Conservation (phyloP, 2,329 filamentous ascomycete genomes). For the Fusarium caatingaense region DNA sequence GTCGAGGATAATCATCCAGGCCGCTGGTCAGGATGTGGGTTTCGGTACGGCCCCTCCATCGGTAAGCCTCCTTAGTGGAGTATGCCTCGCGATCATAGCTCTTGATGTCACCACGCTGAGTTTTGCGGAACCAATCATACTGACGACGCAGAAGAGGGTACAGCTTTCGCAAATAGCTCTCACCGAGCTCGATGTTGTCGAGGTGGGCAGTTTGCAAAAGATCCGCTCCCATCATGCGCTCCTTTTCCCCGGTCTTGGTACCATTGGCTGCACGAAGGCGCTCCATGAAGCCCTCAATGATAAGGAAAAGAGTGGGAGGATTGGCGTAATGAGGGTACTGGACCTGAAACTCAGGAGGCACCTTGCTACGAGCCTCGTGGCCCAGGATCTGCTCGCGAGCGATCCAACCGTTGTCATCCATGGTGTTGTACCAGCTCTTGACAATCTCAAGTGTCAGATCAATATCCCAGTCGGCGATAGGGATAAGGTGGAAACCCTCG, state of each 20-base stretch:
- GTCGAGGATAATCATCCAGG: constrained; percentile 93
- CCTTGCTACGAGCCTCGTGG: constrained; percentile 90
- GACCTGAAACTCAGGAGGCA: constrained; percentile 90
- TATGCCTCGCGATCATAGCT: constrained; percentile 90
- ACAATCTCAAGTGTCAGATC: constrained; percentile 89
- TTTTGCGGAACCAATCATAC: constrained; percentile 94
- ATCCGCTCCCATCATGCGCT: constrained; percentile 57
- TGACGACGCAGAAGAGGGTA: constrained; percentile 91
- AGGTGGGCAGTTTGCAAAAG: constrained; percentile 72
- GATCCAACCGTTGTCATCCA: constrained; percentile 98
- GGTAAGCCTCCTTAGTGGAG: constrained; percentile 90
- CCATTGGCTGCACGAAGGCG: constrained; percentile 73
- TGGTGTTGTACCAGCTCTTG: constrained; percentile 94
- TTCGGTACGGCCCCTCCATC: constrained; percentile 91
- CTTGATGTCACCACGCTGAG: constrained; percentile 89
- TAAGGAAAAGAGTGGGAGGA: constrained; percentile 92
- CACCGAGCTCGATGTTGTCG: constrained; percentile 73
- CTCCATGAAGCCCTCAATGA: constrained; percentile 85
- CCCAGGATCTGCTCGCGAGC: constrained; percentile 95
- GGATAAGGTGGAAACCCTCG: constrained; percentile 94
- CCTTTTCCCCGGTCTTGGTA: constrained; percentile 56
- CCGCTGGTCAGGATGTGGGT: constrained; percentile 92
- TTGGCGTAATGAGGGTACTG: constrained; percentile 99
- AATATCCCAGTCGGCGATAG: constrained; percentile 93
- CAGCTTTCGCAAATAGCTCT: constrained; percentile 78